Base-by-base conservation (phyloP, 73 alveolate genomes). In the Uronychia binucleata region DNA sequence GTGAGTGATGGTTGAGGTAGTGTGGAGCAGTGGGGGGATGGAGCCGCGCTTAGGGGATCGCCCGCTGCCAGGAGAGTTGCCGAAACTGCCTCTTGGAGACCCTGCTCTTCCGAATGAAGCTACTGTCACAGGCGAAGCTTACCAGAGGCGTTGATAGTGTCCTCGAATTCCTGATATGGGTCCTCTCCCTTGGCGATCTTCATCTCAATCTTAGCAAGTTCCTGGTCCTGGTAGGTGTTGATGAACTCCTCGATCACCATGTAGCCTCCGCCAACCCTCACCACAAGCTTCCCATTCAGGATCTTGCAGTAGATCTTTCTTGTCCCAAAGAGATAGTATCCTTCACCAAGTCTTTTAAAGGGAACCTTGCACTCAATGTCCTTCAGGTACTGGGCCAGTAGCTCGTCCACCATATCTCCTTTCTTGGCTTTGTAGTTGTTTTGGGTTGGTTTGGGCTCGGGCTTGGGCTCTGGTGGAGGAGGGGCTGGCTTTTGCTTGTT, bases 251-350 rank as follows among this genome's bases (percentile, higher is more conserved):
- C 91, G 34, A 91, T 91, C 33, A 77, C 31, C 92, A 86, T 91
- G 88, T 87, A 91, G 0, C 96, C 96, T 67, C 96, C 96, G 28
- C 96, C 96, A 29, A 91, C 93, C 75, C 96, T 79, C 59, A 91
- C 79, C 14, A 86, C 96, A 0, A 91, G 81, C 57, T 87, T 86
- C 1, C 94, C 96, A 58, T 87, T 80, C 83, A 86, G 34, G 58
- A 91, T 77, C 75, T 91, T 91, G 28, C 86, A 83, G 77, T 80
- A 91, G 74, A 91, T 82, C 77, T 90, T 91, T 75, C 79, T 86
- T 26, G 96, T 91, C 1, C 96, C 96, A 79, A 91, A 91, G 58
- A 91, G 31, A 79, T 91, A 91, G 80, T 75, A 74, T 27, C 96
- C 96, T 11, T 90, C 91, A 1, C 92, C 96, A 27, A 86, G 86